Base-by-base conservation (phyloP, 177 flowering plant genomes). In the Vitis hybrid region DNA sequence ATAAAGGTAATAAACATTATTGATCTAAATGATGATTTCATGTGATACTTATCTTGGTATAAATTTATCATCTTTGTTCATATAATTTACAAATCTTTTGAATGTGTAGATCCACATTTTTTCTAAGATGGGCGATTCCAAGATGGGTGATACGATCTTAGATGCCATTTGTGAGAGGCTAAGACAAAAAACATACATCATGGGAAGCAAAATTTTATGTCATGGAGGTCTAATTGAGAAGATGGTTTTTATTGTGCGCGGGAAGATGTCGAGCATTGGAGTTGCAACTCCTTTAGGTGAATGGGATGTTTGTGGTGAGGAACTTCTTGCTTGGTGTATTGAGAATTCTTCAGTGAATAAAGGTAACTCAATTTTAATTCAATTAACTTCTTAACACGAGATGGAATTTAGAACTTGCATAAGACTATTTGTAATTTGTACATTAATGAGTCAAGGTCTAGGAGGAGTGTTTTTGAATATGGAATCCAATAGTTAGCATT, bases 241-340 rank as follows among this genome's bases (percentile, higher is more conserved):
- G 73, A 88, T 92, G 92, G 82, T 88, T 59, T 94, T 92, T 61
- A 86, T 94, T 75, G 96, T 94, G 65, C 83, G 94, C 10, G 98
- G 98, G 15, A 85, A 87, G 71, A 70, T 90, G 84, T 90, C 85
- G 78, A 90, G 92, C 74, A 72, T 59, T 45, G 94, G 87, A 39
- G 91, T 67, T 65, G 60, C 10, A 2, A 76, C 74, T 63, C 74
- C 85, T 19, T 78, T 94, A 68, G 76, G 81, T 51, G 98, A 90
- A 79, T 93, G 97, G 59, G 90, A 86, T 77, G 87, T 83, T 52
- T 87, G 90, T 68, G 98, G 98, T 9, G 98, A 92, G 71, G 97
- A 92, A 82, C 97, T 94, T 67, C 90, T 94, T n/a, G 81, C 87
- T 45, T 89, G 94, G 94, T 92, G 88, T 80, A 92, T 94, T 49